Conservation (phyloP, 1,284 basidiomycete genomes). For the Fomitopsis palustris region DNA sequence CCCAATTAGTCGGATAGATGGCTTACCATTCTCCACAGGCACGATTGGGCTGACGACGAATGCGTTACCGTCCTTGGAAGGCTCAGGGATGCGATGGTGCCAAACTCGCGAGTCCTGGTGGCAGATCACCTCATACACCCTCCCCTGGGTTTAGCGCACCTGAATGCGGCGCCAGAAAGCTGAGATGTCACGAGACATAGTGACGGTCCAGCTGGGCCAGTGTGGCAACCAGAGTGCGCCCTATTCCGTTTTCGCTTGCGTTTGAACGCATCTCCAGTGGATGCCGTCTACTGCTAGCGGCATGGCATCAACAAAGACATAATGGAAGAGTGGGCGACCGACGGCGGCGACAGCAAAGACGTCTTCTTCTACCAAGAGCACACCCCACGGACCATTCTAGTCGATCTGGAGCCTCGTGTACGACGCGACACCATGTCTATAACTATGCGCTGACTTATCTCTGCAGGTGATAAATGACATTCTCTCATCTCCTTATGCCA, state of each 20-base stretch:
- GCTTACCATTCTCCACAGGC: not conserved
- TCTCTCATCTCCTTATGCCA: conserved; percentile 86
- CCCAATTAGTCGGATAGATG: not conserved
- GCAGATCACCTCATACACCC: conserved; percentile 7
- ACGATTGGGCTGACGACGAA: conserved; percentile 10
- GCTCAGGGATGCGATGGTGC: conserved; percentile 5
- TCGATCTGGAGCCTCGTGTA: conserved; percentile 97
- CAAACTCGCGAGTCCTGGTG: conserved; percentile 8
- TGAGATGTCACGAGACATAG: conserved; percentile 86
- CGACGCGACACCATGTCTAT: conserved; percentile 25
- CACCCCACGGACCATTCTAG: conserved; percentile 93
- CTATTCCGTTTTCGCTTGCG: conserved; percentile 13
- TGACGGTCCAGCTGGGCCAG: conserved; percentile 89
- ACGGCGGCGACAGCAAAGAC: conserved; percentile 95
- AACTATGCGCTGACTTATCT: not conserved
- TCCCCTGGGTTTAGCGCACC: conserved; percentile 4
- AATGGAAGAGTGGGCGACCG: conserved; percentile 92
- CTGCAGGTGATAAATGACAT: conserved; percentile 94
- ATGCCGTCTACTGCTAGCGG: conserved; percentile 92
- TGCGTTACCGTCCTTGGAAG: conserved; percentile 8
- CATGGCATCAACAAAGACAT: conserved; percentile 95
- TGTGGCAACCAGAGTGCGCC: conserved; percentile 91
- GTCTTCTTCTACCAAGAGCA: conserved; percentile 99
- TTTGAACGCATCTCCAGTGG: conserved; percentile 50
- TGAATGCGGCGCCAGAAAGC: conserved; percentile 5